phyloP scores from a whole-genome alignment of 768 basidiomycete genomes.

The Russula abietina region DNA sequence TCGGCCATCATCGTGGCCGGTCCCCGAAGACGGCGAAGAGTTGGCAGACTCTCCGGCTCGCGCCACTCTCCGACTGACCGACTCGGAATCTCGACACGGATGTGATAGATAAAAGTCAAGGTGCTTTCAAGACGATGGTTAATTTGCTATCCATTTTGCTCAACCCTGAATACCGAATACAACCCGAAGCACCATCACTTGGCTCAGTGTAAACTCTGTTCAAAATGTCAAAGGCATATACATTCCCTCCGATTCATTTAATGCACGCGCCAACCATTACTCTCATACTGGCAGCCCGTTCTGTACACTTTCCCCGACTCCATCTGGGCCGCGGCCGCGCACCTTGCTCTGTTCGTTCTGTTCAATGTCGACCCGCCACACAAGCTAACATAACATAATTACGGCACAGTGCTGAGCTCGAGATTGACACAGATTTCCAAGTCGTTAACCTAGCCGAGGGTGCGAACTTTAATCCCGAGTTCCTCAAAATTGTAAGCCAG shows the following conservation, averaged over 20 bases:
- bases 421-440: neutral
- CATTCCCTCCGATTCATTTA: neutral
- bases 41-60: too few species aligned
- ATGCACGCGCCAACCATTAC: neutral
- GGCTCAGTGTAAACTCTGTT: neutral
- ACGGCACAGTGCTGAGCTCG: slow-evolving; percentile 3
- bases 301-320: slow-evolving; percentile 4
- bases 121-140: neutral
- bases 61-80: too few species aligned
- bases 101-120: neutral
- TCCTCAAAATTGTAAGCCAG: slow-evolving; percentile 4
- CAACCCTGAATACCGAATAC: neutral
- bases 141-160: neutral
- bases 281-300: neutral
- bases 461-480: slow-evolving; percentile 1
- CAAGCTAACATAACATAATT: neutral
- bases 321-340: neutral
- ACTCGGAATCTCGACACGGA: too few species aligned
- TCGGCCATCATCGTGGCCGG: too few species aligned
- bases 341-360: neutral
- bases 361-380: neutral
- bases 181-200: too few species aligned
- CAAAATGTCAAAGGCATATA: neutral
- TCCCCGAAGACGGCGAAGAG: too few species aligned
- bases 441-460: slow-evolving; percentile 3